Percentiles rank a stretch among this genome's conserved stretches.
phyloP scores from a whole-genome alignment of 225 moss, liverwort and hornwort species.

The Straminergon stramineum region DNA sequence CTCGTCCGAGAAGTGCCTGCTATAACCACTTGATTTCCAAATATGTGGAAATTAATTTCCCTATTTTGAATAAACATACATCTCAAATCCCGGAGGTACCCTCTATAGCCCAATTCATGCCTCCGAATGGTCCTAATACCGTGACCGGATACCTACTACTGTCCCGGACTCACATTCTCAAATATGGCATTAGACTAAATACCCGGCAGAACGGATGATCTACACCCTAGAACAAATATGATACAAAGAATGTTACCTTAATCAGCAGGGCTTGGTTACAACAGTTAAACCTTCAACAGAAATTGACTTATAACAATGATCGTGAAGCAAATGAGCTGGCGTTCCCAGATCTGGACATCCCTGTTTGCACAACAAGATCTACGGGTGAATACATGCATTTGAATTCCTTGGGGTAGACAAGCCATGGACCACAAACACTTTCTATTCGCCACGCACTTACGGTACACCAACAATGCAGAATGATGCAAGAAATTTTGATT shows the following conservation, averaged over 20 bases:
- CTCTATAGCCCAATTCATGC: background rate
- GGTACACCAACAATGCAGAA: background rate
- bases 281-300: background rate
- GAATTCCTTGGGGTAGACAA: background rate
- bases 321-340: background rate
- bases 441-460: background rate
- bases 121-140: background rate
- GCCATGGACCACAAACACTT: background rate
- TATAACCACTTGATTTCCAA: background rate
- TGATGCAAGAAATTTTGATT: background rate
- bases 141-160: background rate
- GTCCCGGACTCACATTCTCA: background rate
- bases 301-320: background rate
- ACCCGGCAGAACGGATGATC: background rate
- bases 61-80: background rate
- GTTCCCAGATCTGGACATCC: background rate
- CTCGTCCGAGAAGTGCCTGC: background rate
- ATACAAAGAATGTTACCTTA: background rate
- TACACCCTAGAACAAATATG: background rate
- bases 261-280: background rate
- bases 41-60: background rate
- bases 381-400: background rate
- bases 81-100: background rate
- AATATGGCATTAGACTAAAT: background rate
- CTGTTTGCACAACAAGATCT: slow-evolving; percentile 4